Evolutionary conservation across 2,329 filamentous ascomycete genomes (phyloP).

Genomic region (Paecilomyces niveus): DNA sequence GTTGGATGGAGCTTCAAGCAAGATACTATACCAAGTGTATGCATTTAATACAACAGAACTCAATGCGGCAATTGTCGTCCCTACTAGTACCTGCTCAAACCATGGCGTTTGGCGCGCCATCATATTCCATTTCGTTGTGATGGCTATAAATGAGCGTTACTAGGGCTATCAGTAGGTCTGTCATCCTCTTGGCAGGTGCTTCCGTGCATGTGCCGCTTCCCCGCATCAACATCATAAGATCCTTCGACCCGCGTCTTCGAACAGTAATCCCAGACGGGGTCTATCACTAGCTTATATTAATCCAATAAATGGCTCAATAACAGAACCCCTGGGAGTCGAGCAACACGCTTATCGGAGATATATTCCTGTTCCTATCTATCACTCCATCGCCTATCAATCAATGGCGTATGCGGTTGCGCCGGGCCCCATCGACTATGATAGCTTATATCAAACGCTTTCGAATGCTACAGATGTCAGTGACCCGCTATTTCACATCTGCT

Average conservation of each 20-base stretch:
- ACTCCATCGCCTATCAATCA: neutral
- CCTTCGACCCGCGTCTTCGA: neutral
- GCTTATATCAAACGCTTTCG: neutral
- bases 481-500: constrained; percentile 15
- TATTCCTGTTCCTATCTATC: neutral
- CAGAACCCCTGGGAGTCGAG: neutral
- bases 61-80: neutral
- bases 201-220: neutral
- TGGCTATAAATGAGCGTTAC: neutral
- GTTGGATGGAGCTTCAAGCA: neutral
- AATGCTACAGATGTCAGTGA: neutral
- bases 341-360: neutral
- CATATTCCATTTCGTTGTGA: neutral
- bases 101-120: neutral
- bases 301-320: neutral
- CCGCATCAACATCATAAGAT: neutral
- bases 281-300: too few relatives aligned
- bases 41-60: neutral
- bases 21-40: neutral
- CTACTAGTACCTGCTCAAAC: too few relatives aligned
- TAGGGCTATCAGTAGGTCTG: neutral
- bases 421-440: neutral
- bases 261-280: too few relatives aligned
- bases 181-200: neutral
- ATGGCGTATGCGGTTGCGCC: neutral